These are phyloP conservation scores for Penicillium sp. DNA, from an alignment of 2,329 filamentous ascomycete genomes.

Conservation along the genomic window DNA sequence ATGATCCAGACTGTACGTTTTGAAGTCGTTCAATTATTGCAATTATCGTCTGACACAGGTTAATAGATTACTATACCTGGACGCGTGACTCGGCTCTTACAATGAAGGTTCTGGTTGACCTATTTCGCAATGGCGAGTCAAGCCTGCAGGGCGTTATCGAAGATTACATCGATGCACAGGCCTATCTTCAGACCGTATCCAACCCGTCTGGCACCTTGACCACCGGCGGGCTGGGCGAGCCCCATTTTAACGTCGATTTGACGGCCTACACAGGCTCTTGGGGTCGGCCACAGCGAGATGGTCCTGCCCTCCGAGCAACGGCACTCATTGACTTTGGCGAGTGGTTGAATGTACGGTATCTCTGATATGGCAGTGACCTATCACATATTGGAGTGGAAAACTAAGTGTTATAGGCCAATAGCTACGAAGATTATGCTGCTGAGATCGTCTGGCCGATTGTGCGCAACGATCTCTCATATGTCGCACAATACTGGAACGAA, in stretches of 20 bases:
- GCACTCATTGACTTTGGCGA: conserved; percentile 71
- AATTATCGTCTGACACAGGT: too few relatives aligned
- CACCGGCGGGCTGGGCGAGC: conserved; percentile 58
- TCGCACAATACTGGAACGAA: conserved; percentile 53
- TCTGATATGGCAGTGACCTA: not conserved
- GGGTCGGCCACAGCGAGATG: conserved; percentile 79
- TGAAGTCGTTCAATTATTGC: not conserved
- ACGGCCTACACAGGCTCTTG: conserved; percentile 63
- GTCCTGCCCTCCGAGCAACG: conserved; percentile 73
- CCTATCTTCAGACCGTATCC: conserved; percentile 63
- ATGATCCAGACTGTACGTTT: conserved; percentile 53
- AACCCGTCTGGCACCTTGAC: conserved; percentile 66
- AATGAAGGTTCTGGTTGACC: conserved; percentile 68
- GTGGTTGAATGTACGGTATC: conserved; percentile 65
- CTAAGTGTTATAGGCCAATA: conserved; percentile 49
- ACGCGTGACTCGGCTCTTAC: conserved; percentile 71
- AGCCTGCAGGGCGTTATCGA: conserved; percentile 62
- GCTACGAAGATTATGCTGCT: conserved; percentile 53
- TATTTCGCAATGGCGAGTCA: conserved; percentile 62
- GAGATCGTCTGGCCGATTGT: conserved; percentile 70
- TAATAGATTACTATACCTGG: conserved; percentile 74
- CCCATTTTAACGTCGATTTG: conserved; percentile 69
- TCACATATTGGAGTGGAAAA: not conserved
- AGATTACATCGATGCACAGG: conserved; percentile 68
- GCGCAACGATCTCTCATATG: conserved; percentile 73